phyloP scores from a whole-genome alignment of 768 basidiomycete genomes.

The Zangia roseola region DNA sequence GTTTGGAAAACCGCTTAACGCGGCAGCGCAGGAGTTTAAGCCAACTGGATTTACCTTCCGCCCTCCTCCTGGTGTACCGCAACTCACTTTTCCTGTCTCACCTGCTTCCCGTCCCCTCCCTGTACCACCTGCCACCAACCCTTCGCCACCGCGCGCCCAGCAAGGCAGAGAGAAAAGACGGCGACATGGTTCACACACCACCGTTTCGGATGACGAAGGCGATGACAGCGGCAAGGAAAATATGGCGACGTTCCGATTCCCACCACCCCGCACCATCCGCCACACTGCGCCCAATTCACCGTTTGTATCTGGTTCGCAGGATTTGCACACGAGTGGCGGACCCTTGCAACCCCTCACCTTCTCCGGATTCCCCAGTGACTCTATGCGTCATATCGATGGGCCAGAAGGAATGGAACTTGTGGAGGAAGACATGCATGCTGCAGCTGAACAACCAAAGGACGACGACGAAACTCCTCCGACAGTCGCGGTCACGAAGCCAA shows the following conservation, averaged over 20 bases:
- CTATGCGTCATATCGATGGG: slow-evolving; percentile 24
- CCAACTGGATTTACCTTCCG: slow-evolving; percentile 75
- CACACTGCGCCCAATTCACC: slow-evolving; percentile 45
- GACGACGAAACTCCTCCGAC: slow-evolving; percentile 17
- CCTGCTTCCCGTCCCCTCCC: slow-evolving; percentile 41
- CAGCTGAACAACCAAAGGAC: slow-evolving; percentile 10
- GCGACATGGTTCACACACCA: slow-evolving; percentile 48
- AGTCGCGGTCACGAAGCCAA: slow-evolving; percentile 35
- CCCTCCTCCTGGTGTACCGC: slow-evolving; percentile 64
- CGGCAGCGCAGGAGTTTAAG: slow-evolving; percentile 78
- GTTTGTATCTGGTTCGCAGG: slow-evolving; percentile 28
- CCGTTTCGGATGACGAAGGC: slow-evolving; percentile 35
- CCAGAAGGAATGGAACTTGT: slow-evolving; percentile 8
- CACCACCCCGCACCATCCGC: slow-evolving; percentile 49
- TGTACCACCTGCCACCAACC: slow-evolving; percentile 31
- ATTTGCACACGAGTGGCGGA: slow-evolving; percentile 18
- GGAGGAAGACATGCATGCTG: slow-evolving; percentile 9
- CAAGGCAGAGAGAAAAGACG: slow-evolving; percentile 85
- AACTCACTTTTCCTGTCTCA: slow-evolving; percentile 40
- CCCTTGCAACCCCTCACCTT: slow-evolving; percentile 56
- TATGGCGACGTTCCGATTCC: slow-evolving; percentile 79
- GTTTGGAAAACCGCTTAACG: slow-evolving; percentile 71
- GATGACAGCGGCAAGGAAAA: slow-evolving; percentile 54
- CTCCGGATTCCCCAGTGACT: slow-evolving; percentile 52
- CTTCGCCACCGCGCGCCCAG: slow-evolving; percentile 24